phyloP scores from a whole-genome alignment of 2,329 filamentous ascomycete genomes.

The Truncatella angustata region DNA sequence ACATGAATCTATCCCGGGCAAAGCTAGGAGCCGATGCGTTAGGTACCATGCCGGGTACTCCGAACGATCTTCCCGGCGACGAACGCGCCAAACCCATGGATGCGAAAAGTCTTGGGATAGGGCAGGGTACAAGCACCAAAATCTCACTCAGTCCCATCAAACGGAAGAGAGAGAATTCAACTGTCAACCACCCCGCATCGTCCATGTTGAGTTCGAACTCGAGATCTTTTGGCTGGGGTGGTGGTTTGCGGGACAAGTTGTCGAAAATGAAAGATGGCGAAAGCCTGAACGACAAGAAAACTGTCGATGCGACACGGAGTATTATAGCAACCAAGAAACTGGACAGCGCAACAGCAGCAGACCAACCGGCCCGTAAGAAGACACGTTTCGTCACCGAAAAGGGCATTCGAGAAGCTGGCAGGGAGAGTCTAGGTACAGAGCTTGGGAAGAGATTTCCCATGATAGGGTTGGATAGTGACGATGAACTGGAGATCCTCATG shows the following conservation, averaged over 20 bases:
- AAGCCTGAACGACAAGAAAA: slow-evolving; percentile 34
- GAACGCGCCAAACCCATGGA: slow-evolving; percentile 37
- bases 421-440: slow-evolving; percentile 67
- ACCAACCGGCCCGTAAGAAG: slow-evolving; percentile 63
- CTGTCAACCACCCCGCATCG: slow-evolving; percentile 34
- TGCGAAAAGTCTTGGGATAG: slow-evolving; percentile 42
- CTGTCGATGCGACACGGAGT: slow-evolving; percentile 29
- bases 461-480: slow-evolving; percentile 34
- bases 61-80: slow-evolving; percentile 10
- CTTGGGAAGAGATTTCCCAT: slow-evolving; percentile 24
- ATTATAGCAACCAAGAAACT: neutral
- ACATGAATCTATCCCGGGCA: slow-evolving; percentile 48
- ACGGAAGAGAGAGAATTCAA: slow-evolving; percentile 48
- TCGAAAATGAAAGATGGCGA: slow-evolving; percentile 62
- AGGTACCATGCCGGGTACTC: slow-evolving; percentile 3
- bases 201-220: slow-evolving; percentile 32
- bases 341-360: slow-evolving; percentile 13
- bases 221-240: slow-evolving; percentile 53
- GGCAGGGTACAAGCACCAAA: slow-evolving; percentile 35
- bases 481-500: slow-evolving; percentile 44
- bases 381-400: slow-evolving; percentile 77
- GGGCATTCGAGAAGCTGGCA: slow-evolving; percentile 73
- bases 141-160: slow-evolving; percentile 60
- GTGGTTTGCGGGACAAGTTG: slow-evolving; percentile 53
- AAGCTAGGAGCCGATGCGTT: slow-evolving; percentile 13